Percentiles rank a stretch among this genome's conserved stretches.
These are phyloP conservation scores for Pseudopithomyces chartarum DNA, from an alignment of 2,329 filamentous ascomycete species.

Conservation along the genomic window DNA sequence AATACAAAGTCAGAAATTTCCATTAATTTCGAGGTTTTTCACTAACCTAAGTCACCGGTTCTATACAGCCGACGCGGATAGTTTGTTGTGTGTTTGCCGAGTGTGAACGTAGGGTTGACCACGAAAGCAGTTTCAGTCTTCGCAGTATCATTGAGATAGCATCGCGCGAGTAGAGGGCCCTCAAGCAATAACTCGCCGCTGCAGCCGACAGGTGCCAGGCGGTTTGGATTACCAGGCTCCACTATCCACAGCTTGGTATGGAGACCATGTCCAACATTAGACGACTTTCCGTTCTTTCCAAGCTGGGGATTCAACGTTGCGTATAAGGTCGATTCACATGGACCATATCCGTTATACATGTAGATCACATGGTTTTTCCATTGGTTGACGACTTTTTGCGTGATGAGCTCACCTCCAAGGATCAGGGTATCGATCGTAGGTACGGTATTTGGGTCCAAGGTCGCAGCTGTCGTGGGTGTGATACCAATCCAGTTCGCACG, in stretches of 20 bases:
- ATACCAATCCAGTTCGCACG: background rate
- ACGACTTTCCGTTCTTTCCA: slow-evolving; percentile 13
- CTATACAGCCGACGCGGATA: slow-evolving; percentile 16
- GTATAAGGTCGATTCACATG: slow-evolving; percentile 17
- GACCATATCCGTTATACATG: slow-evolving; percentile 21
- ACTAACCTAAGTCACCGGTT: slow-evolving; percentile 8
- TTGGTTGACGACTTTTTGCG: slow-evolving; percentile 2
- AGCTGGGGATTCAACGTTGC: slow-evolving; percentile 20
- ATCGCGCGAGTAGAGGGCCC: slow-evolving; percentile 22
- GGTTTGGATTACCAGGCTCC: slow-evolving; percentile 19
- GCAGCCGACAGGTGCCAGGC: slow-evolving; percentile 20
- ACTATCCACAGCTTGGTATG: slow-evolving; percentile 30
- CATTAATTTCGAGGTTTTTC: too few species aligned
- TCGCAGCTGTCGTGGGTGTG: background rate
- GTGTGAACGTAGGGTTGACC: slow-evolving; percentile 9
- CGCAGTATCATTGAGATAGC: slow-evolving; percentile 27
- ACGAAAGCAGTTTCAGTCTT: slow-evolving; percentile 23
- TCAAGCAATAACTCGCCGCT: slow-evolving; percentile 32
- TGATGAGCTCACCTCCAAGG: slow-evolving; percentile 6
- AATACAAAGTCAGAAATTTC: background rate
- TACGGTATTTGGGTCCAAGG: background rate
- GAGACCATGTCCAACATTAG: slow-evolving; percentile 11
- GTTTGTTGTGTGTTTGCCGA: background rate
- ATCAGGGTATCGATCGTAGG: background rate
- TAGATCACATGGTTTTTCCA: background rate